Evolutionary conservation across 306 rosid genomes (phyloP), one percentile per base, ranked within the genome.

Genomic region (Cucurbita moschata): DNA sequence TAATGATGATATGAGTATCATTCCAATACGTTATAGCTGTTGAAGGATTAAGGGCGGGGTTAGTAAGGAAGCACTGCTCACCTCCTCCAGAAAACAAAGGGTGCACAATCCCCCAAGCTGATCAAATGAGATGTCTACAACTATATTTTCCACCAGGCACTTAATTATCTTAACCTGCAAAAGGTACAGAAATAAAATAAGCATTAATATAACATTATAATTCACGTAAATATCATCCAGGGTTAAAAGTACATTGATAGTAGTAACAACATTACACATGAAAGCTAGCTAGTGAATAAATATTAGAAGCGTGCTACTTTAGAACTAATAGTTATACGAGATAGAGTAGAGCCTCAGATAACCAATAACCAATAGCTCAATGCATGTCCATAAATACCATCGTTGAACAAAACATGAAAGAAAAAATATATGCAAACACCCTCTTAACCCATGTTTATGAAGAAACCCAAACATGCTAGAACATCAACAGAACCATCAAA

Each of bases 31-130:
- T 21, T 15, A 5, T 49, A 72, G 37, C 56, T 79, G 63, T 66
- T 69, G 66, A 61, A 56, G 69, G 77, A 71, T 63, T 53, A 4
- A 71, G 49, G 19, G 50, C 19, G 64, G 23, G 75, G 71, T 46
- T 60, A 39, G 62, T 52, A 23, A 63, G 44, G 53, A 78, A 81
- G 63, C 46, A 65, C 76, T 43, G 63, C 85, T 84, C 76, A 95
- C 99, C 99, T 91, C 96, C 82, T 83, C 97, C 61, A 95, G 99
- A 82, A 95, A 95, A 81, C 99, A 95, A 58, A 95, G 97, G 80
- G 97, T 95, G 77, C 99, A 95, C 86, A 95, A 75, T 19, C 99
- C 99, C 51, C 99, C 99, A 56, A 95, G 96, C 86, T 95, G 99
- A 80, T 95, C 82, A 72, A 89, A 95, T 77, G 99, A 95, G 86